Evolutionary conservation across 164 flowering plant genomes (phyloP), one percentile per base, ranked within the genome.

Genomic region (Stephania japonica): DNA sequence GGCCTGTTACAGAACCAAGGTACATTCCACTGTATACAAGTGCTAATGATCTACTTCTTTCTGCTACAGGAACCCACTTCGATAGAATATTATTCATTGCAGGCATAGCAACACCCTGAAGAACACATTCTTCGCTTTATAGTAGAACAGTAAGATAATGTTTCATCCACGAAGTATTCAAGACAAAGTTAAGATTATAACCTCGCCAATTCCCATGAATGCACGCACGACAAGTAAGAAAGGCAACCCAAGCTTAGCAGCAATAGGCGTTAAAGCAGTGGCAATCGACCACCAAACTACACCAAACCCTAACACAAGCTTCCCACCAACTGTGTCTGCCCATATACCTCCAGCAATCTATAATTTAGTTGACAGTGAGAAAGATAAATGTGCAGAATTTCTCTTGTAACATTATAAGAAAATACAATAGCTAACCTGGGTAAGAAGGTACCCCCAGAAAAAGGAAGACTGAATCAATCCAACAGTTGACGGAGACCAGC

Each of bases 271-370:
- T 43, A 95, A 86, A 79, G 66, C 77, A 50, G 99, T 95, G 44
- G 99, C 98, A 71, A 93, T 56, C n/a, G 99, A 95, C 99, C 99
- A 93, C 99, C 99, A 95, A 77, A 95, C 78, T 6, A 95, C 99
- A 7, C 91, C 99, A 81, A 95, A 92, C 68, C 88, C 98, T 75
- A 95, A 77, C 0, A 95, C 99, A 73, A 27, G 63, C 82, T 95
- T 95, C 62, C 98, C 98, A 70, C 99, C 99, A 67, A 95, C 87
- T 67, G 83, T 93, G 83, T 95, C 99, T 24, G 99, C 99, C 99
- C 96, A 93, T 65, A 95, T 91, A 44, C 99, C 99, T 79, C 99
- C 99, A 61, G 97, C 96, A 88, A 95, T 80, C 99, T 94, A 85
- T 72, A 25, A 44, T 70, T 68, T 59, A 38, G 67, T 67, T 25